Base-by-base conservation (phyloP, 331 rosid genomes). In the Dryas integrifolia region DNA sequence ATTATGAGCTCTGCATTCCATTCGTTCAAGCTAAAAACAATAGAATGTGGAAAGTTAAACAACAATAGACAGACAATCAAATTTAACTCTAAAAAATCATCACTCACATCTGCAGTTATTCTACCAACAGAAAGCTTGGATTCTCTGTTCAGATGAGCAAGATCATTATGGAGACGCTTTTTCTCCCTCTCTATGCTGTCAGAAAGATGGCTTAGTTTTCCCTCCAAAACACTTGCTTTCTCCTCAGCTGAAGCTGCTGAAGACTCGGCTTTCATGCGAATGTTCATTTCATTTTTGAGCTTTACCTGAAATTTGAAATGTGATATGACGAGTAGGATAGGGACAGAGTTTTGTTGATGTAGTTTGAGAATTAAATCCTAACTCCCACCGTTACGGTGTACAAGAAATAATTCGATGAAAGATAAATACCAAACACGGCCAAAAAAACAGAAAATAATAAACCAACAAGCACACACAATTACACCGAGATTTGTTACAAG, bases 181-280 rank as follows among this genome's bases (percentile, higher is more conserved):
- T 82, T 94, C 65, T 86, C 96, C 81, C 86, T 85, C 73, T 85
- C 96, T 41, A 47, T 79, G 61, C 82, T 85, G 67, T 89, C 90
- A 66, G 87, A 86, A 73, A 91, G 87, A 74, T 67, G 86, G 76
- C 81, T 77, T 13, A 86, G 82, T 79, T 88, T 86, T 70, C 82
- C 67, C 77, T 94, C 88, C 55, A 94, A 76, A 70, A 75, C 63
- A 55, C 72, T 76, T 55, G 83, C 85, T 79, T 88, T 92, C 78
- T 86, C 92, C 78, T 89, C 89, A 7, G 92, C 85, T 12, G 81
- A 88, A 80, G 92, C 84, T 8, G 84, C 85, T 49, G 67, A 50
- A 77, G 88, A 79, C 88, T 91, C 97, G 0, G 96, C 96, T 80
- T 89, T 86, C 68, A 76, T 16, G 76, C 86, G 90, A 84, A 88